These are phyloP conservation scores for Exutisphaerella laricina DNA, from an alignment of 2,329 filamentous ascomycete species.

Conservation along the genomic window DNA sequence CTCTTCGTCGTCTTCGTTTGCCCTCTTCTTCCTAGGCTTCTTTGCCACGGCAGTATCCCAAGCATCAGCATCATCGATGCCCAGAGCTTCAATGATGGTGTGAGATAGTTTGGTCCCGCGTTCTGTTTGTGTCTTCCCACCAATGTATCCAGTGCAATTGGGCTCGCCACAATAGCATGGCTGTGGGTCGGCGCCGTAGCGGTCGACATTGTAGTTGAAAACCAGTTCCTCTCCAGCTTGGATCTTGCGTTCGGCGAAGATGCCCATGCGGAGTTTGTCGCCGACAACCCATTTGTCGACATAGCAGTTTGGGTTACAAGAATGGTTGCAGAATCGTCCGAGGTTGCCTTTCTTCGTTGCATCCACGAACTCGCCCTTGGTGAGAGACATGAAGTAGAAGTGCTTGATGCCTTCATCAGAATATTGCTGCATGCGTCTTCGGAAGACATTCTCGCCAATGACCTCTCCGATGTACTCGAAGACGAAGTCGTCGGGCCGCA, in stretches of 20 bases:
- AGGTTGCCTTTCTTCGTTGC: slow-evolving; percentile 95
- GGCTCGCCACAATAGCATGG: slow-evolving; percentile 93
- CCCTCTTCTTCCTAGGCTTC: slow-evolving; percentile 88
- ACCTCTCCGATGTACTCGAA: slow-evolving; percentile 99
- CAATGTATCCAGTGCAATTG: slow-evolving; percentile 94
- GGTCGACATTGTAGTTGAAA: slow-evolving; percentile 99
- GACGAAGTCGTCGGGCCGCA: slow-evolving; percentile 83
- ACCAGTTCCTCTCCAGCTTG: slow-evolving; percentile 88
- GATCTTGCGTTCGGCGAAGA: slow-evolving; percentile 83
- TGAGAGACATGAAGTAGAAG: slow-evolving; percentile 99
- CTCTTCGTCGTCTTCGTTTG: slow-evolving; percentile 85
- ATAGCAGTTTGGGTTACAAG: slow-evolving; percentile 97
- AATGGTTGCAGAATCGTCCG: slow-evolving; percentile 97
- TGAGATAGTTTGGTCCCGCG: slow-evolving; percentile 85
- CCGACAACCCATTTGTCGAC: slow-evolving; percentile 99
- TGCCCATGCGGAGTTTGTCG: slow-evolving; percentile 96
- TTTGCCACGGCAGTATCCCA: slow-evolving; percentile 90
- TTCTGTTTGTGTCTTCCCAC: slow-evolving; percentile 95
- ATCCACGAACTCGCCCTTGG: slow-evolving; percentile 93
- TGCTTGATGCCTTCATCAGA: slow-evolving; percentile 96
- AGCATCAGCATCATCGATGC: slow-evolving; percentile 84
- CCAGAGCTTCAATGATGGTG: slow-evolving; percentile 87
- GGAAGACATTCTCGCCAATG: slow-evolving; percentile 87
- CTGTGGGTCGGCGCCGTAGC: slow-evolving; percentile 93
- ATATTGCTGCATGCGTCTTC: slow-evolving; percentile 85